phyloP scores from a whole-genome alignment of 2,329 filamentous ascomycete genomes.

The Cryphonectria nitschkei region DNA sequence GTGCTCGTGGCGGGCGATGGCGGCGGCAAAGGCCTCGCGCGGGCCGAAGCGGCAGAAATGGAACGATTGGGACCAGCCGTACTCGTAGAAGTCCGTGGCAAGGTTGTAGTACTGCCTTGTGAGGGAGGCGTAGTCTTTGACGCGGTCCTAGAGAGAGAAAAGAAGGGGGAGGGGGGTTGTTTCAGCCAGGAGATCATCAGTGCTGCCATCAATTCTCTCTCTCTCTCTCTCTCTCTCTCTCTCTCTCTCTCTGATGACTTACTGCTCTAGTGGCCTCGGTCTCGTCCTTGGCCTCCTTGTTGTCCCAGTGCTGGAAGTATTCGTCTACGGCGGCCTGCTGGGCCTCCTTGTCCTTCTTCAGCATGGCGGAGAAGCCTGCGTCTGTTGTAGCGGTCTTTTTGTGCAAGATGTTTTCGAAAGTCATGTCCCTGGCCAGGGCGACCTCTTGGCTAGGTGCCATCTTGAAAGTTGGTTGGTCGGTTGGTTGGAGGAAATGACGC shows the following conservation, averaged over 20 bases:
- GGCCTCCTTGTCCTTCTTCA: conserved; percentile 28
- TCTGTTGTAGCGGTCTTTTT: conserved; percentile 22
- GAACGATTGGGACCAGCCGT: conserved; percentile 76
- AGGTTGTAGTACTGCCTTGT: conserved; percentile 66
- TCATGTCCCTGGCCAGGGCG: conserved; percentile 22
- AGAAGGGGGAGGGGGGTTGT: background rate
- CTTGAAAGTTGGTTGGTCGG: background rate
- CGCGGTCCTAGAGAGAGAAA: conserved; percentile 11
- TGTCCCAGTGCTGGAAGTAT: conserved; percentile 31
- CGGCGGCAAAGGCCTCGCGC: conserved; percentile 71
- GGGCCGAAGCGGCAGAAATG: conserved; percentile 78
- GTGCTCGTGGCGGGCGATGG: conserved; percentile 77
- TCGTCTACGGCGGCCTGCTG: conserved; percentile 25
- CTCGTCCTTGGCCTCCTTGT: conserved; percentile 29
- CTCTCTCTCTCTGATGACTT: background rate
- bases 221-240: too few species aligned
- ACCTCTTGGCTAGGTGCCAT: conserved; percentile 21
- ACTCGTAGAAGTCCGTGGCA: conserved; percentile 74
- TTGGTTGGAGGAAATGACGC: background rate
- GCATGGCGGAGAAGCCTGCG: conserved; percentile 27
- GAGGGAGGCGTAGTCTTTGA: conserved; percentile 28
- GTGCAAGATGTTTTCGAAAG: conserved; percentile 29
- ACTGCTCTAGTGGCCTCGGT: conserved; percentile 27
- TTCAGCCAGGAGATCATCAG: background rate
- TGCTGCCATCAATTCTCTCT: too few species aligned